These are phyloP conservation scores for Spergularia bocconei DNA, from an alignment of 148 eudicot genomes.

Conservation along the genomic window DNA sequence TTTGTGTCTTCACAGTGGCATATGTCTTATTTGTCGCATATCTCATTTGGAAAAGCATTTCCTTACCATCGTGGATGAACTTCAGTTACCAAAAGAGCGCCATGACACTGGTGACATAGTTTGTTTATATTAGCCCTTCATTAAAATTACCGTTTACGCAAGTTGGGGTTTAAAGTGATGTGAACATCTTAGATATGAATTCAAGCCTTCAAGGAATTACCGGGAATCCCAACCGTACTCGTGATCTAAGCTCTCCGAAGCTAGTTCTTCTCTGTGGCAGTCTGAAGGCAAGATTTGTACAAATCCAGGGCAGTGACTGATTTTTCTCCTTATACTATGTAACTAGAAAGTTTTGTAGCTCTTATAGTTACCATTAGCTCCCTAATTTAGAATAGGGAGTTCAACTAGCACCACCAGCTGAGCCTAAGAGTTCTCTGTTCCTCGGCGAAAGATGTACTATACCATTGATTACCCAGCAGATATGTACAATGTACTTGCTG, in stretches of 20 bases:
- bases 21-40: conserved; percentile 45
- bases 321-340: conserved; percentile 13
- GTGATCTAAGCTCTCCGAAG: not conserved
- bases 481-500: not conserved
- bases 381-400: conserved; percentile 16
- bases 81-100: conserved; percentile 19
- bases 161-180: not conserved
- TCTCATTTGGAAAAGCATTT: conserved; percentile 41
- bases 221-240: not conserved
- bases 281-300: conserved; percentile 24
- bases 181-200: not conserved
- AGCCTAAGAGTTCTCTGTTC: not conserved
- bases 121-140: not conserved
- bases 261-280: not conserved
- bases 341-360: conserved; percentile 19
- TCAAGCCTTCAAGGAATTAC: not conserved
- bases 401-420: not conserved
- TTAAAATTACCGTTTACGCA: not conserved
- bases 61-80: conserved; percentile 34
- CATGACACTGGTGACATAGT: conserved; percentile 19
- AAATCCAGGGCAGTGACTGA: conserved; percentile 7
- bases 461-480: not conserved
- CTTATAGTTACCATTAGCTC: not conserved
- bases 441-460: not conserved
- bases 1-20: conserved; percentile 34